phyloP scores from a whole-genome alignment of 371 early-diverging fungal genomes.

The Lichtheimia ornata region DNA sequence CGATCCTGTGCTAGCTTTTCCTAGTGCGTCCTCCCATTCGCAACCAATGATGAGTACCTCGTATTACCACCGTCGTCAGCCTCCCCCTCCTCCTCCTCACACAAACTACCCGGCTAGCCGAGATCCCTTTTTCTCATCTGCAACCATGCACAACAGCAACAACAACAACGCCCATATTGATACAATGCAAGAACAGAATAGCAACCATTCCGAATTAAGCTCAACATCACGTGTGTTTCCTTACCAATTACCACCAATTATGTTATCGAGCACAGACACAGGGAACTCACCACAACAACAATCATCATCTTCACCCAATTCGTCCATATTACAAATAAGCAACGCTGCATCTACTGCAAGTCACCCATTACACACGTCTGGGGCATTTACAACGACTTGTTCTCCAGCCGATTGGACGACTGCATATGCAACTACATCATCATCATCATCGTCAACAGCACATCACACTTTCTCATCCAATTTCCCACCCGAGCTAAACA shows the following conservation, averaged over 20 bases:
- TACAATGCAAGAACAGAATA: neutral
- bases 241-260: slow-evolving; percentile 11
- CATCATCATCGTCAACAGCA: no score
- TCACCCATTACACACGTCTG: neutral
- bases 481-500: no score
- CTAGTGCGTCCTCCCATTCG: neutral
- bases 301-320: neutral
- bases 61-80: neutral
- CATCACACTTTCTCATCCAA: no score
- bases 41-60: neutral
- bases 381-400: neutral
- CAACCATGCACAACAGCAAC: no score
- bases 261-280: slow-evolving; percentile 8
- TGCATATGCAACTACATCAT: no score
- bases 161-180: no score
- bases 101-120: no score
- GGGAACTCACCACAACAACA: no score
- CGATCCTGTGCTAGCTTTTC: neutral
- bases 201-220: slow-evolving; percentile 9
- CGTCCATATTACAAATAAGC: slow-evolving; percentile 1
- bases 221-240: slow-evolving; percentile 10
- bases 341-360: neutral
- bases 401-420: no score
- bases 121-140: no score
- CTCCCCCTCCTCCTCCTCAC: no score